Conservation (phyloP, 1,139 yeast genomes). For the Yamadazyma triangularis region DNA sequence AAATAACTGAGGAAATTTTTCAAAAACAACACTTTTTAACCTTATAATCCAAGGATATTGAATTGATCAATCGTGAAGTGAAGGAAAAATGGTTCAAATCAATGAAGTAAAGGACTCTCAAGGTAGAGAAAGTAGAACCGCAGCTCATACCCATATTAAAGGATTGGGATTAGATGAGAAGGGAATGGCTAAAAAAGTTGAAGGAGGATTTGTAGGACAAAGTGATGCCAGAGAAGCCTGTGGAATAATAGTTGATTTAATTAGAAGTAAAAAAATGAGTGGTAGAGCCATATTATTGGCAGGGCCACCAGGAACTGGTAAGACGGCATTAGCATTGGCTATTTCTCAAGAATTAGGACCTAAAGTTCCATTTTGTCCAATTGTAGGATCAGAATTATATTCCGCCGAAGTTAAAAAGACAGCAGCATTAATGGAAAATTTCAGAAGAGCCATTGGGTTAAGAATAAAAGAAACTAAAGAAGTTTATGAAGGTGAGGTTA, state of each 20-base stretch:
- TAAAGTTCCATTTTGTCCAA: slow-evolving; percentile 96
- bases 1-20: too few species aligned
- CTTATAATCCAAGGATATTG: too few species aligned
- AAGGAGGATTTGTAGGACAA: slow-evolving; percentile 97
- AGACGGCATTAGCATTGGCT: slow-evolving; percentile 94
- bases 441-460: slow-evolving; percentile 92
- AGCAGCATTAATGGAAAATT: slow-evolving; percentile 95
- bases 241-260: slow-evolving; percentile 90
- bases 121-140: slow-evolving; percentile 51
- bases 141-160: slow-evolving; percentile 95
- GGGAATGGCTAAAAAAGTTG: slow-evolving; percentile 79
- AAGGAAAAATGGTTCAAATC: slow-evolving; percentile 7
- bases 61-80: too few species aligned
- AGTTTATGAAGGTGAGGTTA: slow-evolving; percentile 97
- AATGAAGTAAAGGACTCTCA: slow-evolving; percentile 7
- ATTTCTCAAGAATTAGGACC: slow-evolving; percentile 97
- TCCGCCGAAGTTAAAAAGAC: slow-evolving; percentile 98
- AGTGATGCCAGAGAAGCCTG: slow-evolving; percentile 94
- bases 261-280: slow-evolving; percentile 88
- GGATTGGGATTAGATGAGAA: slow-evolving; percentile 92
- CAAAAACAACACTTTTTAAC: too few species aligned
- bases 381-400: slow-evolving; percentile 91
- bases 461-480: slow-evolving; percentile 96
- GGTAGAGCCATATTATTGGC: slow-evolving; percentile 95
- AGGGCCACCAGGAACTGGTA: slow-evolving; percentile 98